Base-by-base conservation (phyloP, 2,329 filamentous ascomycete genomes). In the Pseudocercospora macadamiae region DNA sequence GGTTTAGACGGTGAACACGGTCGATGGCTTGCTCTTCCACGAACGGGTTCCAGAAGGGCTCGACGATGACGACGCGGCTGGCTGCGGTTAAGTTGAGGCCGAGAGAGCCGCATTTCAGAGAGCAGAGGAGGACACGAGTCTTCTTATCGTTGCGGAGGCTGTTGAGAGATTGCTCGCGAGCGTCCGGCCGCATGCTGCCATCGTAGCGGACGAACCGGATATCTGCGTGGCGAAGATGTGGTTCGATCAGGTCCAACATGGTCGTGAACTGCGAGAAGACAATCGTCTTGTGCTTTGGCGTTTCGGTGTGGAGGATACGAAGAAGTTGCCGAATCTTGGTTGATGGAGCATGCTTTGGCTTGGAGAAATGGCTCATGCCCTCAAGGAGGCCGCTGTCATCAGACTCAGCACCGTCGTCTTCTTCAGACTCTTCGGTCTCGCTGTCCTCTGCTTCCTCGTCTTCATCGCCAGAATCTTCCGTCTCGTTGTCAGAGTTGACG, bases 1-100 rank as follows among this genome's bases (percentile, higher is more conserved):
- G 95, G 37, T 96, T 97, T 54, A 99, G 88, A n/a, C 95, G 91
- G 73, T 99, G 95, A 23, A 99, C 95, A 55, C 95, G 91, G 75
- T 99, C 95, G 67, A 99, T 99, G 49, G 95, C 95, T 80, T 99
- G 95, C 74, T 99, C 95, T 79, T 99, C 95, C 30, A 99, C 91
- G 71, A 99, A 99, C 0, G 66, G 95, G 74, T 99, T 99, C 95
- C 95, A 99, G 76, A 99, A 99, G 0, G 95, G 95, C 75, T 99
- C 95, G 42, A 99, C 82, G 67, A 99, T 96, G 53, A 99, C 87
- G 3, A 99, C 95, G 16, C 95, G 85, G 62, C 89, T 95, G 8
- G 95, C 95, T 0, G 93, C 95, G 5, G 95, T 99, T 54, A 99
- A 80, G 74, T 99, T 99, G 25, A 99, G 85, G 2, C 95, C 95